A percentile compares a stretch with the other conserved stretches of the same genome.
These are phyloP conservation scores for Cutaneotrichosporon sp. DNA, from an alignment of 1,284 basidiomycete species.

Conservation along the genomic window DNA sequence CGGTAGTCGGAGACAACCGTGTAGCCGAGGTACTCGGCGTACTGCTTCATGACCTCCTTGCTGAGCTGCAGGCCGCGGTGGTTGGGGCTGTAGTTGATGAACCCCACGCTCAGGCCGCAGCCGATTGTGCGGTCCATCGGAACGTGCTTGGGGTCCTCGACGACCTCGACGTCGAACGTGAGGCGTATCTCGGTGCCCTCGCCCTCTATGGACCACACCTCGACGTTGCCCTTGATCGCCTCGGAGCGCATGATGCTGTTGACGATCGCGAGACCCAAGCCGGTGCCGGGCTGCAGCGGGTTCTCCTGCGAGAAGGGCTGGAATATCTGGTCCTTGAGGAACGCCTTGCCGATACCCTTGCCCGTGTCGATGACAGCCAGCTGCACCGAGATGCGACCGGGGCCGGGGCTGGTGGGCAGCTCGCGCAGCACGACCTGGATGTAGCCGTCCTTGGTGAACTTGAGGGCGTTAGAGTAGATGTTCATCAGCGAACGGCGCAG, in stretches of 20 bases:
- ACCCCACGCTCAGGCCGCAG: conserved; percentile 62
- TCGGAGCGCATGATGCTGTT: conserved; percentile 81
- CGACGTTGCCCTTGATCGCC: conserved; percentile 75
- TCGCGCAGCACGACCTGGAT: conserved; percentile 83
- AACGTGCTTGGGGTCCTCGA: not conserved
- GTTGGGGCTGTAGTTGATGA: conserved; percentile 70
- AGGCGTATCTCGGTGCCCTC: conserved; percentile 92
- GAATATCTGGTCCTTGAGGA: conserved; percentile 91
- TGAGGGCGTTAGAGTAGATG: conserved; percentile 89
- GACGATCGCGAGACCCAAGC: conserved; percentile 94
- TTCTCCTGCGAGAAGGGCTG: conserved; percentile 88
- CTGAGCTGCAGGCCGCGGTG: conserved; percentile 72
- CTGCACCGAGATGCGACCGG: conserved; percentile 73
- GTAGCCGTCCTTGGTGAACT: conserved; percentile 88
- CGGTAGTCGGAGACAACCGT: conserved; percentile 56
- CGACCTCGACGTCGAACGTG: conserved; percentile 72
- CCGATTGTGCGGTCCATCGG: conserved; percentile 26
- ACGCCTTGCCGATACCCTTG: conserved; percentile 86
- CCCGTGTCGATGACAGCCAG: conserved; percentile 87
- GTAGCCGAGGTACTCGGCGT: conserved; percentile 81
- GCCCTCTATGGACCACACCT: conserved; percentile 65
- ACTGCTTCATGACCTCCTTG: conserved; percentile 63
- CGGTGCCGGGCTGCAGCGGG: conserved; percentile 78
- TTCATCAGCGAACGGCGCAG: conserved; percentile 93
- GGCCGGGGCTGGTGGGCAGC: conserved; percentile 61